phyloP scores from a whole-genome alignment of 208 protist genomes.

The Wallacemonas collosoma region DNA sequence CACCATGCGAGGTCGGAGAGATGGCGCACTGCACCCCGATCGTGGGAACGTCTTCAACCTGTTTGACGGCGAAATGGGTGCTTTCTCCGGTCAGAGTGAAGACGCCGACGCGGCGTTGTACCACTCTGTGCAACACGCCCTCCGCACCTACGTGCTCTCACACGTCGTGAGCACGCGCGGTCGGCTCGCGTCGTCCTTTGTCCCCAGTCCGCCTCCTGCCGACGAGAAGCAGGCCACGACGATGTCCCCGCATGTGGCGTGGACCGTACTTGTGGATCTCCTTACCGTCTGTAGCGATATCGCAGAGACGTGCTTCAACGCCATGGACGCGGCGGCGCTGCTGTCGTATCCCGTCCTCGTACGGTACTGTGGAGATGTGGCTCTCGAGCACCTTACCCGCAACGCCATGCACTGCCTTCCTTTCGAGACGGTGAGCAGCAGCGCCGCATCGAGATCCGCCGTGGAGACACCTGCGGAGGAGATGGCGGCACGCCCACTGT shows the following conservation, averaged over 20 bases:
- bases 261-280: slow-evolving; percentile 72
- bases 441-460: not conserved
- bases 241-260: slow-evolving; percentile 54
- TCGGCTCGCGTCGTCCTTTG: not conserved
- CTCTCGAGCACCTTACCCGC: slow-evolving; percentile 49
- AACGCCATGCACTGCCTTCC: slow-evolving; percentile 86
- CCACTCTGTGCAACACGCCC: slow-evolving; percentile 41
- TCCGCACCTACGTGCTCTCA: slow-evolving; percentile 71
- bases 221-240: slow-evolving; percentile 17
- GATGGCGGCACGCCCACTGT: slow-evolving; percentile 13
- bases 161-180: slow-evolving; percentile 38
- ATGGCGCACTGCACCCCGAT: not conserved
- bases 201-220: not conserved
- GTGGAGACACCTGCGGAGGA: not conserved
- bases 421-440: slow-evolving; percentile 69
- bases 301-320: slow-evolving; percentile 33
- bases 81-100: slow-evolving; percentile 36
- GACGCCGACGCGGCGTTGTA: slow-evolving; percentile 50
- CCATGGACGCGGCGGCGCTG: slow-evolving; percentile 3
- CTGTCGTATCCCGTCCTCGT: slow-evolving; percentile 49
- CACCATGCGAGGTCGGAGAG: not conserved
- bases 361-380: slow-evolving; percentile 60
- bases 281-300: slow-evolving; percentile 60
- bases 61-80: slow-evolving; percentile 46
- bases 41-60: slow-evolving; percentile 24